Base-by-base conservation (phyloP, 202 grass and related monocot species). In the Musa balbisiana region DNA sequence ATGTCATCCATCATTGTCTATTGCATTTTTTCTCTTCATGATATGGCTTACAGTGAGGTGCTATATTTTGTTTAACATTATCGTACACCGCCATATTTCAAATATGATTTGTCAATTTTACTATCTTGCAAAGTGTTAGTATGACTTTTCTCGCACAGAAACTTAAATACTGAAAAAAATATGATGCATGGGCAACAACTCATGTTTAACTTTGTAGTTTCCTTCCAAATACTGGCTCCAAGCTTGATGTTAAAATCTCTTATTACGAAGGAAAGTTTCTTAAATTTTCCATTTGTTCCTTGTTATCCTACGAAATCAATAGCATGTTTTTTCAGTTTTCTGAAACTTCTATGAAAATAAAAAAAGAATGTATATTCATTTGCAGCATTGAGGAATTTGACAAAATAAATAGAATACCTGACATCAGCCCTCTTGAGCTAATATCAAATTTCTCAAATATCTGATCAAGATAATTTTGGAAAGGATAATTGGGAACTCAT, bases 1-100 rank as follows among this genome's bases (percentile, higher is more conserved):
- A 85, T 92, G 60, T 89, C 90, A 14, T 83, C 84, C 19, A 87
- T 92, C 74, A 80, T 86, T 29, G 69, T 67, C 25, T 92, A 88
- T 1, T 84, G 83, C 69, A 21, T 79, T 79, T 79, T 79, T 52
- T 69, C 64, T 53, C 63, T 79, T 79, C 76, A 70, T 79, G 76
- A 79, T 56, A 69, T 70, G 76, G 76, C 76, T 69, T 79, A 79
- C 52, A 56, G 9, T 69, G 76, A 79, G 76, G 76, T 79, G 54
- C 59, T 58, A 29, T 10, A 22, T 54, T 67, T 25, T 52, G 65
- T 43, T 49, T 64, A 14, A 43, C 15, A 43, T 50, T 19, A 4
- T 69, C 19, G 50, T 27, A 17, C 2, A 43, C 19, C 9, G 5
- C 4, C 9, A 2, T 19, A 19, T 49, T 19, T 33, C 10, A 0